Percentiles rank a stretch among this genome's conserved stretches.
Conservation (phyloP, 768 basidiomycete genomes). For the Tricholoma saponaceum region DNA sequence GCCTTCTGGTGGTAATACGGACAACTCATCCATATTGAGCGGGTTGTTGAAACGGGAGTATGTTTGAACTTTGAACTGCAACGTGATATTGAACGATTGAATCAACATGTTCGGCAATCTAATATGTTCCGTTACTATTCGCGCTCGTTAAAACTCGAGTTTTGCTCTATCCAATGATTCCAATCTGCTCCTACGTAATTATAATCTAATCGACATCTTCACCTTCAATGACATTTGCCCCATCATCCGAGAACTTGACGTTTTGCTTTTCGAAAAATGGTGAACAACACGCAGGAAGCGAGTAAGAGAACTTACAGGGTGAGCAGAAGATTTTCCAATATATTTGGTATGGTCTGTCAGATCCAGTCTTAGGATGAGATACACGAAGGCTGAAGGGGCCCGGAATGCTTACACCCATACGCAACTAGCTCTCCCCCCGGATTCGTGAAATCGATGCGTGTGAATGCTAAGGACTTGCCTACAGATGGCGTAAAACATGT, state of each 20-base stretch:
- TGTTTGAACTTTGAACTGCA: not conserved
- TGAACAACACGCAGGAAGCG: not conserved
- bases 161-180: no score
- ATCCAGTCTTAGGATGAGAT: conserved; percentile 6
- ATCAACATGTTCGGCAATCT: not conserved
- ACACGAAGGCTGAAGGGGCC: not conserved
- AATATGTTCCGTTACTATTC: not conserved
- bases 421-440: conserved; percentile 67
- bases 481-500: conserved; percentile 1
- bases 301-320: conserved; percentile 29
- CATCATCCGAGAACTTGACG: conserved; percentile 76
- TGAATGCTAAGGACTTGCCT: conserved; percentile 82
- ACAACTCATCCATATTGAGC: conserved; percentile 33
- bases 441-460: conserved; percentile 71
- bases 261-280: conserved; percentile 46
- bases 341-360: conserved; percentile 79
- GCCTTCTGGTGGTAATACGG: conserved; percentile 34
- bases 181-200: not conserved
- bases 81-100: not conserved
- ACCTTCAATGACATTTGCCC: conserved; percentile 66
- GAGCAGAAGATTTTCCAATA: conserved; percentile 61
- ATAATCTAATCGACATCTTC: conserved; percentile 38
- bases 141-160: not conserved
- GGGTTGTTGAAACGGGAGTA: not conserved
- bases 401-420: conserved; percentile 62